phyloP scores from a whole-genome alignment of 768 basidiomycete genomes.

The Phlegmacium glaucopus region DNA sequence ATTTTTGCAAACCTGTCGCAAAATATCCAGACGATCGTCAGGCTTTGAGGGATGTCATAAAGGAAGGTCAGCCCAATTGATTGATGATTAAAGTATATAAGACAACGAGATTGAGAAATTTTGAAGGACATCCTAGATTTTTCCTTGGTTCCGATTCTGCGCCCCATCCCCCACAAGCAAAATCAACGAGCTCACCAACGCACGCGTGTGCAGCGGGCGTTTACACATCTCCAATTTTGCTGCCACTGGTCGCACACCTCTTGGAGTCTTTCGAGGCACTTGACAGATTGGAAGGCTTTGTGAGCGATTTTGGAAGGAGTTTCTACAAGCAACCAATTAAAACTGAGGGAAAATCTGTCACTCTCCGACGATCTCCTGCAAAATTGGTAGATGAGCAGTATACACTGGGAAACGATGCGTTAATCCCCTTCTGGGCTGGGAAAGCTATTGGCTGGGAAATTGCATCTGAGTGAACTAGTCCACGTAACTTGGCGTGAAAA shows the following conservation, averaged over 20 bases:
- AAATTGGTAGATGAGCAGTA: conserved; percentile 47
- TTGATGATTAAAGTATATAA: background rate
- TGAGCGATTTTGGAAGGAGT: conserved; percentile 68
- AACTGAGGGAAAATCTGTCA: conserved; percentile 31
- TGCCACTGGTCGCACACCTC: conserved; percentile 87
- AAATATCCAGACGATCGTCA: conserved; percentile 91
- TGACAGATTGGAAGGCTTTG: conserved; percentile 78
- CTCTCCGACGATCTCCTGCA: conserved; percentile 38
- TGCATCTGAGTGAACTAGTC: conserved; percentile 12
- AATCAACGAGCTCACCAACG: conserved; percentile 66
- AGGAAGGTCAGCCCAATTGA: conserved; percentile 49
- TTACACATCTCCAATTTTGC: conserved; percentile 89
- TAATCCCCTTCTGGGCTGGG: conserved; percentile 89
- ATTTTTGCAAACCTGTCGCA: conserved; percentile 97
- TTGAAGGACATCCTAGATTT: conserved; percentile 83
- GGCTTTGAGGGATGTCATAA: conserved; percentile 75
- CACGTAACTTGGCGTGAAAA: background rate
- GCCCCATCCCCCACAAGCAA: conserved; percentile 73
- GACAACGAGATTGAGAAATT: background rate
- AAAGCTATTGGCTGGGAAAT: conserved; percentile 76
- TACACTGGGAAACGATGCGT: conserved; percentile 41
- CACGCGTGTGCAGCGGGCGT: conserved; percentile 91
- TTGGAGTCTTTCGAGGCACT: conserved; percentile 86
- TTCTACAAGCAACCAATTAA: conserved; percentile 60
- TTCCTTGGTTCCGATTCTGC: conserved; percentile 98